phyloP scores from a whole-genome alignment of 192 early-diverging fungal genomes.

The Coemansia asiatica region DNA sequence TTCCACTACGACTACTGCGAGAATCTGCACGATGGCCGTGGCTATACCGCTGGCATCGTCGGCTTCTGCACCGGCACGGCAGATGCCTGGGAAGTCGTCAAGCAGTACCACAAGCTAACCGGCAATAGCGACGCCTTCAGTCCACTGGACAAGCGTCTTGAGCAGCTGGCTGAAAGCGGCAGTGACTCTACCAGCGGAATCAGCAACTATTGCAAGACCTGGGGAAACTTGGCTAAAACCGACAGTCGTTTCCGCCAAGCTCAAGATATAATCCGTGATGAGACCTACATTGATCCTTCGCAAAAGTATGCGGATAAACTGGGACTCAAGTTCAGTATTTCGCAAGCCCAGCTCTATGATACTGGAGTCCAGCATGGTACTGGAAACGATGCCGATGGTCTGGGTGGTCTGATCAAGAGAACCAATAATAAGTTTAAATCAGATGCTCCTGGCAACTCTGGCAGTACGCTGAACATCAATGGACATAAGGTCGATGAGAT shows the following conservation, averaged over 20 bases:
- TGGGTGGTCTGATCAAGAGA: conserved; percentile 27
- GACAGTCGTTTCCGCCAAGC: conserved; percentile 46
- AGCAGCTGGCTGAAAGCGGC: conserved; percentile 17
- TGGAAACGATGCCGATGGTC: conserved; percentile 42
- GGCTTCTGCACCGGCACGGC: conserved; percentile 50
- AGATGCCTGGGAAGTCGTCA: conserved; percentile 55
- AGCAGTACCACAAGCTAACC: conserved; percentile 40
- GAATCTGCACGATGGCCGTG: conserved; percentile 36
- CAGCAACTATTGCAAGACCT: conserved; percentile 50
- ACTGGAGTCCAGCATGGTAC: conserved; percentile 51
- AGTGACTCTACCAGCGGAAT: conserved; percentile 42
- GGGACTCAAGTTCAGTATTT: conserved; percentile 32
- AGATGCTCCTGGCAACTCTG: conserved; percentile 18
- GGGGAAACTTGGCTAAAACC: conserved; percentile 42
- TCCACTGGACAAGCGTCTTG: conserved; percentile 18
- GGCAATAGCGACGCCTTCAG: conserved; percentile 41
- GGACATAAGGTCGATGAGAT: conserved; percentile 41
- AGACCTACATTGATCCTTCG: conserved; percentile 45
- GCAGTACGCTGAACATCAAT: conserved; percentile 43
- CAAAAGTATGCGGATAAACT: conserved; percentile 29
- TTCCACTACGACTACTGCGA: no score
- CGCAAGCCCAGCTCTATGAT: conserved; percentile 56
- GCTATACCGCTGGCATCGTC: conserved; percentile 37
- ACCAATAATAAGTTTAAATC: conserved; percentile 24
- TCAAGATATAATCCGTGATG: conserved; percentile 42